Conservation (phyloP, 495 filamentous ascomycete genomes). For the Penicillium malachiteum region DNA sequence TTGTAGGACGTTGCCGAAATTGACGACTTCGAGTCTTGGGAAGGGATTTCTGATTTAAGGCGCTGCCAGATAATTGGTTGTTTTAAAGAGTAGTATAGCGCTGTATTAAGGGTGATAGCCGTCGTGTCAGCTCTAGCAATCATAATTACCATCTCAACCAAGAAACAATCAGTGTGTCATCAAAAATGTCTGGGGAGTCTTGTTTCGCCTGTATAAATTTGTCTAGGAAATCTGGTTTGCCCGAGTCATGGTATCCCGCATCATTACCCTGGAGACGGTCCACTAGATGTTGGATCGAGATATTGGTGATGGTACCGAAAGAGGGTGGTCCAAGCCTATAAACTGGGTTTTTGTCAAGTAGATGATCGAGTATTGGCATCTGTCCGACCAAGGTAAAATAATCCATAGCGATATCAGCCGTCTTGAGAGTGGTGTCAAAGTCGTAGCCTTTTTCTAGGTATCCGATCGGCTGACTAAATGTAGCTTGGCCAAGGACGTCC, state of each 20-base stretch:
- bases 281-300: constrained; percentile 24
- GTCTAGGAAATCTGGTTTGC: constrained; percentile 30
- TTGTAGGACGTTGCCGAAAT: constrained; percentile 34
- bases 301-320: constrained; percentile 22
- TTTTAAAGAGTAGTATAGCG: constrained; percentile 42
- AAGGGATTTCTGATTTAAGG: constrained; percentile 30
- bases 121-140: constrained; percentile 45
- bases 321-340: constrained; percentile 21
- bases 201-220: constrained; percentile 36
- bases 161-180: constrained; percentile 30
- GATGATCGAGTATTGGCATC: constrained; percentile 60
- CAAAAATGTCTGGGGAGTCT: constrained; percentile 27
- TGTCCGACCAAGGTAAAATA: constrained; percentile 45
- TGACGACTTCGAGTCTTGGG: constrained; percentile 23
- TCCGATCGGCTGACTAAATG: constrained; percentile 37
- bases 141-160: constrained; percentile 44
- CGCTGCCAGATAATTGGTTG: constrained; percentile 28
- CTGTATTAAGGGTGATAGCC: constrained; percentile 31
- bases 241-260: constrained; percentile 15
- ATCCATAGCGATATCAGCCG: constrained; percentile 15
- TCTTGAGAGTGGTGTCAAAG: constrained; percentile 20
- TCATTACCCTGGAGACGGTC: constrained; percentile 19
- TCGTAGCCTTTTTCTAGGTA: constrained; percentile 39
- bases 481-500: constrained; percentile 33
- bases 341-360: constrained; percentile 59